These are phyloP conservation scores for Ceratocystis diversiconidia DNA, from an alignment of 2,329 filamentous ascomycete species.

Conservation along the genomic window DNA sequence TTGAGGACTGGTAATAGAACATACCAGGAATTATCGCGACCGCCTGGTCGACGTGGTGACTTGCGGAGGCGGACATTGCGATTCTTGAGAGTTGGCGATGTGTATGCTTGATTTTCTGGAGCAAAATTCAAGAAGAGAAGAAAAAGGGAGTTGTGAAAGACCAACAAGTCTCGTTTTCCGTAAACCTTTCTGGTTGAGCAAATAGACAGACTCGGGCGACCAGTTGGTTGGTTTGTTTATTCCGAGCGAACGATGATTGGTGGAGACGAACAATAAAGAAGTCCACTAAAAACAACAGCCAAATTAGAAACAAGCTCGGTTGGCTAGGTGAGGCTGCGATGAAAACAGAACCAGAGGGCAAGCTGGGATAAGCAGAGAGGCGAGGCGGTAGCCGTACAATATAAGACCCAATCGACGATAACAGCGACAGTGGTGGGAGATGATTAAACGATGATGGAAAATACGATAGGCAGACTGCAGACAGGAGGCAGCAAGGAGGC, in stretches of 20 bases:
- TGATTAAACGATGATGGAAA: background rate
- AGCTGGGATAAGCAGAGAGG: background rate
- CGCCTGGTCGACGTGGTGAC: slow-evolving; percentile 40
- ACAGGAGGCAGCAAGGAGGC: background rate
- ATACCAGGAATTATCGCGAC: slow-evolving; percentile 93
- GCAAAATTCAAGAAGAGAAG: no score
- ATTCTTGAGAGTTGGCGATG: background rate
- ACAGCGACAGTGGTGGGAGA: background rate
- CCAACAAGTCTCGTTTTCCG: background rate
- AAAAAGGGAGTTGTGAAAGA: background rate
- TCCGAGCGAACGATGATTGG: background rate
- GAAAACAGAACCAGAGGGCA: background rate
- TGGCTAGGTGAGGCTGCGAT: background rate
- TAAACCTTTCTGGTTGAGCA: background rate
- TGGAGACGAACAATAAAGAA: background rate
- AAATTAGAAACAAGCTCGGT: background rate
- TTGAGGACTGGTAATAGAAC: slow-evolving; percentile 23
- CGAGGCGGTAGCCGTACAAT: background rate
- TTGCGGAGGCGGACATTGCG: slow-evolving; percentile 15
- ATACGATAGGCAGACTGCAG: no score
- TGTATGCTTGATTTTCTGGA: background rate
- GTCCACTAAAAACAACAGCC: background rate
- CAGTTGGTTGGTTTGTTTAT: background rate
- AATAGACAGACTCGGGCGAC: background rate
- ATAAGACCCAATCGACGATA: background rate